These are phyloP conservation scores for Linum lewisii DNA, from an alignment of 345 rosid species.

Conservation along the genomic window DNA sequence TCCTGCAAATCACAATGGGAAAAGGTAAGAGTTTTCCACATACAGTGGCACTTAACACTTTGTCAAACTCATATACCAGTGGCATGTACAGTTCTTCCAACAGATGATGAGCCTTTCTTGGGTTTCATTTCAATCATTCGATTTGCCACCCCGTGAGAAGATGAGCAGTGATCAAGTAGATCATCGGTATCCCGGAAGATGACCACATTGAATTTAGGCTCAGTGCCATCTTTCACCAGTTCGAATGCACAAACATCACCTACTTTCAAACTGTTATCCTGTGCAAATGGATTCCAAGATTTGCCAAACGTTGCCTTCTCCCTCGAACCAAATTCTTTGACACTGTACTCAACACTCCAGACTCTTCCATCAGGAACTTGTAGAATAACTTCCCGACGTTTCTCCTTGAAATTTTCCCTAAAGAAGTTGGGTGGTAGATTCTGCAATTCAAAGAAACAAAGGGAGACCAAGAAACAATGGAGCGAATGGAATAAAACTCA, in stretches of 20 bases:
- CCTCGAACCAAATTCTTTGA: no score
- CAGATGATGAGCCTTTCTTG: no score
- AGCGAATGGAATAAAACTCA: no score
- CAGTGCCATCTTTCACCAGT: not conserved
- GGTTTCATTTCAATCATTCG: not conserved
- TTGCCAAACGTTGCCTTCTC: no score
- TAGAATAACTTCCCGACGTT: not conserved
- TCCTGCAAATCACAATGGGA: no score
- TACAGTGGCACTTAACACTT: no score
- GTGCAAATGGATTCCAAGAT: not conserved
- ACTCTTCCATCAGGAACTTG: conserved; percentile 12
- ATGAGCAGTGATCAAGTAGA: not conserved
- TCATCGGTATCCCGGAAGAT: not conserved
- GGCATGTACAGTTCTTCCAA: no score
- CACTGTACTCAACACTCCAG: conserved; percentile 8
- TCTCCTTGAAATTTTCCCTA: not conserved
- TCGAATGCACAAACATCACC: conserved; percentile 6
- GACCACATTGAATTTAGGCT: not conserved
- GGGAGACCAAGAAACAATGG: not conserved
- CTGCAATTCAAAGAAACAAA: conserved; percentile 1
- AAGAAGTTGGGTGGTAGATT: conserved; percentile 7
- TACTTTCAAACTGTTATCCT: not conserved
- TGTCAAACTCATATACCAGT: no score
- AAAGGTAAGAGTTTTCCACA: no score
- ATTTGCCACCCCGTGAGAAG: no score